Conservation (phyloP, 768 basidiomycete genomes). For the Amanita pseudoporphyria region DNA sequence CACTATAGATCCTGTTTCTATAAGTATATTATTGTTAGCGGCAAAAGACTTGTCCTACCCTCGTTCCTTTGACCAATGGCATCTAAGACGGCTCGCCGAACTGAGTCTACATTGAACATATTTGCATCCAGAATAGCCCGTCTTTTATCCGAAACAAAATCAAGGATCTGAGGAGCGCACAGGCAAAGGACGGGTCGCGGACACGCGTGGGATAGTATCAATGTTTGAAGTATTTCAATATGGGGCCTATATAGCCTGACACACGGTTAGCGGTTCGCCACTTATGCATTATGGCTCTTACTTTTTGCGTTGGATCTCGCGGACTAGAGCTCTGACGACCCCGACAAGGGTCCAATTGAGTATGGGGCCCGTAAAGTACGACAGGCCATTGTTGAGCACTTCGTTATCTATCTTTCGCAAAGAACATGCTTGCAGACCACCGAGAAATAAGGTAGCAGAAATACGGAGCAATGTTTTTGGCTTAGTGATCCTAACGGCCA, state of each 20-base stretch:
- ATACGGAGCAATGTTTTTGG: slow-evolving; percentile 60
- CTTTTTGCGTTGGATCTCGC: slow-evolving; percentile 50
- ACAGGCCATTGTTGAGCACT: slow-evolving; percentile 61
- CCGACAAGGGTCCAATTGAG: slow-evolving; percentile 77
- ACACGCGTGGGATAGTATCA: slow-evolving; percentile 55
- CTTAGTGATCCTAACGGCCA: slow-evolving; percentile 46
- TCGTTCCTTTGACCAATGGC: slow-evolving; percentile 26
- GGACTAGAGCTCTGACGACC: slow-evolving; percentile 52
- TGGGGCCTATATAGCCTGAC: slow-evolving; percentile 40
- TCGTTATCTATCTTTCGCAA: slow-evolving; percentile 57
- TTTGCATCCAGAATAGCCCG: slow-evolving; percentile 18
- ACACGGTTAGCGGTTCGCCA: slow-evolving; percentile 2
- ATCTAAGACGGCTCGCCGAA: slow-evolving; percentile 28
- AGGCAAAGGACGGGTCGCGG: slow-evolving; percentile 59
- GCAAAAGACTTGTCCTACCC: slow-evolving; percentile 18
- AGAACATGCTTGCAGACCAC: slow-evolving; percentile 41
- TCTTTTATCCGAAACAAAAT: slow-evolving; percentile 29
- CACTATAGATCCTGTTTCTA: background rate
- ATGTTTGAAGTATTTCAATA: slow-evolving; percentile 55
- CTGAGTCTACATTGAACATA: slow-evolving; percentile 26
- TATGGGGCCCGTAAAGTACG: slow-evolving; percentile 65
- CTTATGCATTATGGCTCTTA: slow-evolving; percentile 19
- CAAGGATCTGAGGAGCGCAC: slow-evolving; percentile 46
- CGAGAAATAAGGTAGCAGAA: slow-evolving; percentile 54
- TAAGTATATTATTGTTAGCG: background rate